Conservation (phyloP, 495 filamentous ascomycete genomes). For the Thermothielavioides terrestris region DNA sequence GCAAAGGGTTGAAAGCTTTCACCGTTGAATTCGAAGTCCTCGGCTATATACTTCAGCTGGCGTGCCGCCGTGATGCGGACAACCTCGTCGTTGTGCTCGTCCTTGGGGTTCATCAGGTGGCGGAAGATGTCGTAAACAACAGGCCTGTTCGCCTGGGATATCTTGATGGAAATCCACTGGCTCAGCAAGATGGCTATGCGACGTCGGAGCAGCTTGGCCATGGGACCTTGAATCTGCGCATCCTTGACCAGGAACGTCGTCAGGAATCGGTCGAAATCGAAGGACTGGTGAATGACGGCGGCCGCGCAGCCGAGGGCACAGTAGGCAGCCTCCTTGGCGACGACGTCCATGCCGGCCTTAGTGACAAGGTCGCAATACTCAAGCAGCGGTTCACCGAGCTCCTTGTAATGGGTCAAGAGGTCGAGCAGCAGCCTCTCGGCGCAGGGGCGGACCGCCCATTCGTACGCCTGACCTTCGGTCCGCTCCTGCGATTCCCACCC, state of each 20-base stretch:
- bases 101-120: slow-evolving; percentile 69
- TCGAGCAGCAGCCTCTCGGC: slow-evolving; percentile 92
- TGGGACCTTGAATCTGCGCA: slow-evolving; percentile 62
- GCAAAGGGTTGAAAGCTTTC: slow-evolving; percentile 67
- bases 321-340: slow-evolving; percentile 88
- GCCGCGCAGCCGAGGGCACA: slow-evolving; percentile 84
- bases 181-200: slow-evolving; percentile 80
- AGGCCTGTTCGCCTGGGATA: slow-evolving; percentile 51
- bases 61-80: slow-evolving; percentile 86
- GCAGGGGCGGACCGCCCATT: slow-evolving; percentile 82
- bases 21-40: slow-evolving; percentile 71
- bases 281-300: slow-evolving; percentile 51
- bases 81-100: slow-evolving; percentile 78
- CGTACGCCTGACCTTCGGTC: slow-evolving; percentile 67
- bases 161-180: slow-evolving; percentile 77
- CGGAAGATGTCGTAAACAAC: slow-evolving; percentile 86
- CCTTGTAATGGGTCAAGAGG: slow-evolving; percentile 76
- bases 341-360: slow-evolving; percentile 57
- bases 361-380: slow-evolving; percentile 68
- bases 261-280: slow-evolving; percentile 79
- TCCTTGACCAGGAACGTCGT: slow-evolving; percentile 66
- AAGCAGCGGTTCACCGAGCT: slow-evolving; percentile 63
- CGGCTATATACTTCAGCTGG: slow-evolving; percentile 67
- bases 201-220: slow-evolving; percentile 79
- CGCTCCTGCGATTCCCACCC: slow-evolving; percentile 87